Evolutionary conservation across 2,329 filamentous ascomycete genomes (phyloP), one percentile per base, ranked within the genome.

Genomic region (Aspergillus hiratsukae): DNA sequence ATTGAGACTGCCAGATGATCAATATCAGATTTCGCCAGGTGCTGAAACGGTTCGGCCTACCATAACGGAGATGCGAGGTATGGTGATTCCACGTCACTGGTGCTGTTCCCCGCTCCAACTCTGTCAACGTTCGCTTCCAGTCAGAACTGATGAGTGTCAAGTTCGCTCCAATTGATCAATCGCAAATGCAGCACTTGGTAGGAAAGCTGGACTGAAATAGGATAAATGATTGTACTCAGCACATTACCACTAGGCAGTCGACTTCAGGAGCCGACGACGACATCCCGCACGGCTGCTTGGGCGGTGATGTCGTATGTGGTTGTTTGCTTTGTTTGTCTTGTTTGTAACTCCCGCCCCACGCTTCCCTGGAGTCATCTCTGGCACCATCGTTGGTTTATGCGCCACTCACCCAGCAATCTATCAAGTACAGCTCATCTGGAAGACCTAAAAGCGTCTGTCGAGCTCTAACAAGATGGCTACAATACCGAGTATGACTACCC

Each of bases 1-100:
- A 96, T 91, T 97, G 93, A 73, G 92, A 97, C 94, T 87, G 69
- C 43, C 53, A 58, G 23, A 49, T 45, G 56, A 49, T 68, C 51
- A 66, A 61, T 45, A 55, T 52, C 28, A 27, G 21, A 28, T 29
- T 8, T 17, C 21, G 48, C 29, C 45, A 28, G 43, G 21, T n/a
- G 35, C 50, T 51, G 52, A 48, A 37, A 29, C 49, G 41, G 58
- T 45, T 23, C 14, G 56, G 57, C 67, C 60, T 58, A 73, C 70
- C 67, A 70, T 71, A 57, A 52, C 66, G 59, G 53, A 58, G 57
- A 53, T 48, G 61, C 58, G 56, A 61, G 56, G 61, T 62, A 58
- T 53, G 57, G 35, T 37, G 61, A 27, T 31, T 49, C 21, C 41
- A 49, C 19, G 46, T 35, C 28, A 46, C 25, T 52, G 48, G 40